A percentile compares a stretch with the other conserved stretches of the same genome.
These are phyloP conservation scores for Juncus effusus DNA, from an alignment of 176 grass and related monocot genomes.

Conservation along the genomic window DNA sequence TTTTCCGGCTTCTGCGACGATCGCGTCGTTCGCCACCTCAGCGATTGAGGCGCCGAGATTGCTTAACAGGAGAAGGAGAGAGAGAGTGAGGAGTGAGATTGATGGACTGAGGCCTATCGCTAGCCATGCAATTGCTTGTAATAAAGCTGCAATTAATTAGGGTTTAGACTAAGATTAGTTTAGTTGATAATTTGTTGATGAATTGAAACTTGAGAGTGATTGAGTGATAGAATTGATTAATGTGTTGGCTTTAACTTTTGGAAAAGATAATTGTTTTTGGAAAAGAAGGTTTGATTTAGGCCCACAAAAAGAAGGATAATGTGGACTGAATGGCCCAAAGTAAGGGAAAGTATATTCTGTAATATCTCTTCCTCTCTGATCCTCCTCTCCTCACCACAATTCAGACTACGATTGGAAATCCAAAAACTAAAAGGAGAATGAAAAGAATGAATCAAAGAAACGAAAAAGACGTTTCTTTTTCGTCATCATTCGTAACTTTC, in stretches of 20 bases:
- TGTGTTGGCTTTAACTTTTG: too few species aligned
- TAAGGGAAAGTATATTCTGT: too few species aligned
- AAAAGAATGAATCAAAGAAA: background rate
- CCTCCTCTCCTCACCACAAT: background rate
- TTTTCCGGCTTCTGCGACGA: constrained; percentile 81
- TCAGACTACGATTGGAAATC: constrained; percentile 32
- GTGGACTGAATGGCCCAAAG: background rate
- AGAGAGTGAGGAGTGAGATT: constrained; percentile 58
- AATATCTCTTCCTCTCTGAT: background rate
- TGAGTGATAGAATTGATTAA: background rate
- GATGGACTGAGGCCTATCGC: constrained; percentile 47
- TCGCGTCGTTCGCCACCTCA: constrained; percentile 98
- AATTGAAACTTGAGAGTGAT: background rate
- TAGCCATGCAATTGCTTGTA: constrained; percentile 94
- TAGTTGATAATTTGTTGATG: background rate
- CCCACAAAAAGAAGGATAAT: background rate
- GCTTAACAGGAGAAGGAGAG: constrained; percentile 83
- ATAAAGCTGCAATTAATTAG: constrained; percentile 53
- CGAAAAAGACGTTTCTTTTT: constrained; percentile 1
- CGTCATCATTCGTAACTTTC: background rate
- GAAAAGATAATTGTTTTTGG: too few species aligned
- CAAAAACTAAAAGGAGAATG: constrained; percentile 11
- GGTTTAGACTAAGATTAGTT: too few species aligned
- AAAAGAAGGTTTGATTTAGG: background rate
- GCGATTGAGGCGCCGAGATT: constrained; percentile 93